Base-by-base conservation (phyloP, 768 basidiomycete species). In the Rhodotorula paludigena region DNA sequence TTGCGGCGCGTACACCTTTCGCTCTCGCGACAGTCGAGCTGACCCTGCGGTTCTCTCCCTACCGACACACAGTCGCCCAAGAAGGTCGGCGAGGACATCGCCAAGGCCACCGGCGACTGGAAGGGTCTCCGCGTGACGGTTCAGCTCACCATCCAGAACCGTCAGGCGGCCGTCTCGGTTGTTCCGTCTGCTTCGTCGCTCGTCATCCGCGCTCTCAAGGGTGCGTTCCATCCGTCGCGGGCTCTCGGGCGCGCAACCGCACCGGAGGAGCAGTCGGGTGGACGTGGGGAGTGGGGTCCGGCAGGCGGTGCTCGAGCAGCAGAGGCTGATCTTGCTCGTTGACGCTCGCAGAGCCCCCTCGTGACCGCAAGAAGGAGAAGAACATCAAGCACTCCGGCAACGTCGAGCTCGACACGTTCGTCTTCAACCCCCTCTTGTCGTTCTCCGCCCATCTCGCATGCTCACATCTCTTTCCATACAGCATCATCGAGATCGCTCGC, bases 21-120 rank as follows among this genome's bases (percentile, higher is more conserved):
- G 11, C 36, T 28, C 2, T 12, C 45, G 20, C 41, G 25, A 7
- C 18, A 12, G 21, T 33, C 20, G 36, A 6, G 11, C 44, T 28
- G 45, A 48, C 47, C 45, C 21, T 11, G 2, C 48, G 23, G 32
- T 16, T 7, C 42, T 30, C 14, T 12, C 2, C 12, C 45, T 33
- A 2, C 8, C 32, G 6, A 28, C 38, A 5, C 32, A 60, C 75
- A 98, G 96, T 97, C 96, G 66, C 96, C 96, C 76, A 99, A 99
- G 84, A 98, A 98, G 84, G 96, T 99, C 81, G 96, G 96, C 82
- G 96, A 99, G 90, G 96, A 99, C 82, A 99, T 99, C 79, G 96
- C 96, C 76, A 99, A 99, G 81, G 94, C 94, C 65, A 99, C 96
- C 68, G 85, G 87, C 55, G 87, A 87, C 79, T 99, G 96, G 96